Conservation (phyloP, 2,329 filamentous ascomycete species). For the Fusarium sp. region DNA sequence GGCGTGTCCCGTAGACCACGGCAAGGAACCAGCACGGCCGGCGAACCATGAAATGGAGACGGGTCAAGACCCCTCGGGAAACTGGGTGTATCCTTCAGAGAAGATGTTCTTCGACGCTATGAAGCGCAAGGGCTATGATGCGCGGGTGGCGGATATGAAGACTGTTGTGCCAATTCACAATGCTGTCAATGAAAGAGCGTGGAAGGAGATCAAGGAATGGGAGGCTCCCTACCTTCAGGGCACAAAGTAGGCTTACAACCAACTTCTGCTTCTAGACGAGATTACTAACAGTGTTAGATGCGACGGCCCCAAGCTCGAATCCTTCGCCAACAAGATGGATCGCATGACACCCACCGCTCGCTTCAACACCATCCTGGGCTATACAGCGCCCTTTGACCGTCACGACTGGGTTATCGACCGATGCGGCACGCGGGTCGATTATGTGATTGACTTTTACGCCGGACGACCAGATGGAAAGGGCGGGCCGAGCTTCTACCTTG, state of each 20-base stretch:
- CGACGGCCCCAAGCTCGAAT: constrained; percentile 86
- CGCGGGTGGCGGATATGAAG: constrained; percentile 81
- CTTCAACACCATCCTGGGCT: constrained; percentile 88
- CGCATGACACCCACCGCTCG: constrained; percentile 86
- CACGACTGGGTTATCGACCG: constrained; percentile 98
- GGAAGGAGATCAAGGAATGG: constrained; percentile 93
- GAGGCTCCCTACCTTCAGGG: constrained; percentile 76
- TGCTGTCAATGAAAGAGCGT: constrained; percentile 96
- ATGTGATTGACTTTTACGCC: constrained; percentile 98
- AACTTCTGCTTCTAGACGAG: rapidly evolving
- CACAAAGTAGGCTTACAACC: constrained; percentile 64
- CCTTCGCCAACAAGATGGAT: constrained; percentile 81
- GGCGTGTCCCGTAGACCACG: constrained; percentile 59
- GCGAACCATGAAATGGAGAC: constrained; percentile 87
- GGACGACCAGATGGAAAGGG: constrained; percentile 67
- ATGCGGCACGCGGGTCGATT: constrained; percentile 88
- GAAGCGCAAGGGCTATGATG: constrained; percentile 88
- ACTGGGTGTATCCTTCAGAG: constrained; percentile 98
- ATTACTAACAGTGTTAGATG: constrained; percentile 54
- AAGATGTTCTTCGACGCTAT: constrained; percentile 99
- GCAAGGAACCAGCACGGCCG: constrained; percentile 47
- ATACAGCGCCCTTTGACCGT: constrained; percentile 91
- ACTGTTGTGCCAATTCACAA: constrained; percentile 98
- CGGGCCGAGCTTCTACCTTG: constrained; percentile 74
- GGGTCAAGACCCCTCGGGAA: constrained; percentile 80